Base-by-base conservation (phyloP, 2,329 filamentous ascomycete species). In the Bipolaris gigantea region DNA sequence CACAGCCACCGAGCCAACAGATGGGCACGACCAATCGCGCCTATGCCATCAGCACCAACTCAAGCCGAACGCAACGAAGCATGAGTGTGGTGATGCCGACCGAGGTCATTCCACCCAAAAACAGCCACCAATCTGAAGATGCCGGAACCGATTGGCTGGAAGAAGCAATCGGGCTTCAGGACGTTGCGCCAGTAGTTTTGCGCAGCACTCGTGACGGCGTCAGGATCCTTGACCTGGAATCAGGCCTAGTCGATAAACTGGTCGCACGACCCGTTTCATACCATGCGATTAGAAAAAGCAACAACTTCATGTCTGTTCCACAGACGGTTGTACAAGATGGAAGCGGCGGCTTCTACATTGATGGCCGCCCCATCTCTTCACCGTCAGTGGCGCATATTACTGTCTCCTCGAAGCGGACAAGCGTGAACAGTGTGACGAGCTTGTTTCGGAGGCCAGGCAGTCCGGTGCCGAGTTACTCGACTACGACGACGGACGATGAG, bases 261-360 rank as follows among this genome's bases (percentile, higher is more conserved):
- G 8, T 48, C 40, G 38, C 32, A 11, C 40, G 51, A n/a, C 55
- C 52, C 38, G 32, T 50, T 15, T 56, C 55, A n/a, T 47, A 53
- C 1, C 38, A 52, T 5, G 45, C 51, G 23, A 11, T 36, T 10
- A 38, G 27, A 21, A 43, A 56, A 41, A 35, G 50, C 5, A 13
- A 34, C 50, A 50, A 47, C 19, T 39, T 55, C 7, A 13, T 19
- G 5, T 16, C 50, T 2, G n/a, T 23, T 15, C 50, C 41, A 1
- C 43, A 46, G 5, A 50, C 46, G 15, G 42, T 60, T 19, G 59
- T 47, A 21, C 33, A 57, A 23, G 59, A 64, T 18, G 59, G 59
- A 13, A 64, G 55, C 5, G 55, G 58, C 4, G 60, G 57, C 1
- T 60, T 64, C 45, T 59, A 61, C 48, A 39, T 61, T 18, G 53